These are phyloP conservation scores for Ceratocystis eucalypticola DNA, from an alignment of 2,329 filamentous ascomycete species.

Conservation along the genomic window DNA sequence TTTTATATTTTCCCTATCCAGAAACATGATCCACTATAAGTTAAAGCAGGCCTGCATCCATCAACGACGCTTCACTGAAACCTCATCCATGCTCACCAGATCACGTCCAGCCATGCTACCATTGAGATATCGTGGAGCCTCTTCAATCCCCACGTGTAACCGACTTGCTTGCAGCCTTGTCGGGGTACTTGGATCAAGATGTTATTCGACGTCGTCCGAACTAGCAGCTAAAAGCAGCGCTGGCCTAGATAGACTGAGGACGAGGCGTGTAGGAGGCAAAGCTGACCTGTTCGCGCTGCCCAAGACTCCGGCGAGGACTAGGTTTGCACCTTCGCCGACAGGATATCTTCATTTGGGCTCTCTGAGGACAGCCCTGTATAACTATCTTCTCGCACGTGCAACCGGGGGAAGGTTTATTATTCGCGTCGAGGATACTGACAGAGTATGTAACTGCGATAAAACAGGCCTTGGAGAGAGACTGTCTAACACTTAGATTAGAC, in stretches of 20 bases:
- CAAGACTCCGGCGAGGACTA: slow-evolving; percentile 40
- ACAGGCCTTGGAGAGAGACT: slow-evolving; percentile 12
- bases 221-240: background rate
- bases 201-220: slow-evolving; percentile 8
- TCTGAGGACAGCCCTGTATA: slow-evolving; percentile 85
- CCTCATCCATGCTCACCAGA: background rate
- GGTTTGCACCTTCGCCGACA: slow-evolving; percentile 92
- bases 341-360: slow-evolving; percentile 89
- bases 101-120: background rate
- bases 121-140: background rate
- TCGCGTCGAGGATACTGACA: slow-evolving; percentile 89
- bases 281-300: slow-evolving; percentile 30
- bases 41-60: background rate
- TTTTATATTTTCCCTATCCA: background rate
- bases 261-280: background rate
- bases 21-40: background rate
- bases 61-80: too few species aligned
- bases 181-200: background rate
- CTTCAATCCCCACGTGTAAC: background rate
- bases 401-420: slow-evolving; percentile 84
- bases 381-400: slow-evolving; percentile 76
- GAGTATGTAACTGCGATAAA: slow-evolving; percentile 38
- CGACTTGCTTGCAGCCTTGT: background rate
- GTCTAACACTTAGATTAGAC: slow-evolving; percentile 38
- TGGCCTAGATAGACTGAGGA: slow-evolving; percentile 13